Evolutionary conservation across 2,329 filamentous ascomycete genomes (phyloP).

Genomic region (Arthroderma sp.): DNA sequence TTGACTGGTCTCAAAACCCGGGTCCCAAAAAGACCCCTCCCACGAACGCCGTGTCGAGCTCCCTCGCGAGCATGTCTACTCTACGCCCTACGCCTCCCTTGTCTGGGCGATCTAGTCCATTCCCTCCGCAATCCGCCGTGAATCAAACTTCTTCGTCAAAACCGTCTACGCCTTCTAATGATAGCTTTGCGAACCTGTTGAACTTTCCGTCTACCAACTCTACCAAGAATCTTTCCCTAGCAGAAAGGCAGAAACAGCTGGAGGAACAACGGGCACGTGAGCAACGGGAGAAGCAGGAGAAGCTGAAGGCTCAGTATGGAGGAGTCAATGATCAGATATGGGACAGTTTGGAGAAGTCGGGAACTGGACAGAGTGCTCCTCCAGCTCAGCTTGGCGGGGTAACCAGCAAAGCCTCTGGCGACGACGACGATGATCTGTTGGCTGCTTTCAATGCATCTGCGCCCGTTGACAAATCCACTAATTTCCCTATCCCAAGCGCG

Average conservation of each 20-base stretch:
- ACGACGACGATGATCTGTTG: conserved; percentile 44
- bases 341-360: conserved; percentile 52
- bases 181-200: conserved; percentile 51
- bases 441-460: conserved; percentile 50
- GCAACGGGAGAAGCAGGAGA: conserved; percentile 59
- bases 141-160: conserved; percentile 29
- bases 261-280: conserved; percentile 65
- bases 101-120: conserved; percentile 35
- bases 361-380: conserved; percentile 26
- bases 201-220: conserved; percentile 43
- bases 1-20: conserved; percentile 31
- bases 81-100: conserved; percentile 27
- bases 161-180: conserved; percentile 32
- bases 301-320: conserved; percentile 67
- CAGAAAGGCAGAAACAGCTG: conserved; percentile 55
- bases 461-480: conserved; percentile 47
- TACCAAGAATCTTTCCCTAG: conserved; percentile 56
- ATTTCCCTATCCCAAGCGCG: conserved; percentile 41
- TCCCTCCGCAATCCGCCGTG: conserved; percentile 23
- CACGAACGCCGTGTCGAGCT: no score
- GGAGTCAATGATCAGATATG: conserved; percentile 53
- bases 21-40: conserved; percentile 28
- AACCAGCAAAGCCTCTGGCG: conserved; percentile 20
- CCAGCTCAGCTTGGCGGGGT: conserved; percentile 30
- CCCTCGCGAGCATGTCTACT: conserved; percentile 25